Base-by-base conservation (phyloP, 1,139 yeast species). In the Suhomyces guaymorum region DNA sequence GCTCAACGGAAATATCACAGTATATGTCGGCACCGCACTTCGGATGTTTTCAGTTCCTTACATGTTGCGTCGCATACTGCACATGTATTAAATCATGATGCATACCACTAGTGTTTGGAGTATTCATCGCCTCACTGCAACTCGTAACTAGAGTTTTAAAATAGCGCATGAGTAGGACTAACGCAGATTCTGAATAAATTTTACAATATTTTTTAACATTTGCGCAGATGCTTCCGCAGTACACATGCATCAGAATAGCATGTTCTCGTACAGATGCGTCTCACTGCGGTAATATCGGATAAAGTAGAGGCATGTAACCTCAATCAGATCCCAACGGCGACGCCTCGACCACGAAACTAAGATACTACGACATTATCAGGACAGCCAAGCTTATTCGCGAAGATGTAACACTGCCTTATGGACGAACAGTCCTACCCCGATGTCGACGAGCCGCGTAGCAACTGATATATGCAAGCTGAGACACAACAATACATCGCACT, bases 91-190 rank as follows among this genome's bases (percentile, higher is more conserved):
- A 20, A 26, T 23, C 23, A 21, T 10, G 24, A 22, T 28, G 32
- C 36, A 27, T 33, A 15, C n/a, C 30, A 24, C 24, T 35, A 24
- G 28, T 19, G 26, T n/a, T 9, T 13, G 24, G 24, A 18, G 23
- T 18, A 25, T 25, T 30, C 27, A 17, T 17, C 23, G 24, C 20
- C 15, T 21, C 12, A 21, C 24, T 32, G 36, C 40, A 30, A 24
- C 32, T 37, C 40, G 35, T 37, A 37, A 37, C 40, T 30, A 33
- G 26, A 19, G 24, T 24, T 32, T 25, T 37, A 30, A 36, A 32
- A 11, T 22, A 14, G 13, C 25, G 37, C 30, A 33, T 18, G 19
- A 32, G 37, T 33, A 33, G 14, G 22, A 26, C 32, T 33, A 33
- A 33, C 23, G 13, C 12, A 23, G 32, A 21, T 20, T 24, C 17